A percentile compares a stretch with the other conserved stretches of the same genome.
These are phyloP conservation scores for Phytopythium ostracodes DNA, from an alignment of 352 stramenopile species.

Conservation along the genomic window DNA sequence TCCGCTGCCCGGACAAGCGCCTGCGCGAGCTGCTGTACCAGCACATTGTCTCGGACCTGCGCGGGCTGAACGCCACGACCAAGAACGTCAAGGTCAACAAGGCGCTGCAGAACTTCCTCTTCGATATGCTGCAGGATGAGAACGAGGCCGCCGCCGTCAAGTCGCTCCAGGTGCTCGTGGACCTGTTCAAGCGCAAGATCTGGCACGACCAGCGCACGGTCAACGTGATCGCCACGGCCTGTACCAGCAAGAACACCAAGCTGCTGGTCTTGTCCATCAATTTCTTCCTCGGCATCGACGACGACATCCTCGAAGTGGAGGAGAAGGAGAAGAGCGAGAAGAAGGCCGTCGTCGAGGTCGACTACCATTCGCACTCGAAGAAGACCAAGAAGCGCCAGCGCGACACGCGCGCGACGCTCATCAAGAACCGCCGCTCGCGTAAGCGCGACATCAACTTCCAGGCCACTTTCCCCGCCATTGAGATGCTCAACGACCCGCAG, in stretches of 20 bases:
- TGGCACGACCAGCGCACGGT: conserved; percentile 97
- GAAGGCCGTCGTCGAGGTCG: conserved; percentile 78
- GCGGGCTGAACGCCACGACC: conserved; percentile 76
- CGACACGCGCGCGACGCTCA: conserved; percentile 82
- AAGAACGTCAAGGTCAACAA: conserved; percentile 97
- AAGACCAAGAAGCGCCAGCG: conserved; percentile 93
- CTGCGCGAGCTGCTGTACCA: conserved; percentile 93
- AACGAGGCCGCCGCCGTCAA: conserved; percentile 84
- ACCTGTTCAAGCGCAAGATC: conserved; percentile 96
- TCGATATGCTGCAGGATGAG: conserved; percentile 91
- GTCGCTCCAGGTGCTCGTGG: conserved; percentile 90
- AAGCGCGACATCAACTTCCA: conserved; percentile 74
- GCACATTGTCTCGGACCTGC: conserved; percentile 96
- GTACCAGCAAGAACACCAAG: conserved; percentile 82
- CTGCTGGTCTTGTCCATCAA: conserved; percentile 90
- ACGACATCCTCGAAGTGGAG: conserved; percentile 96
- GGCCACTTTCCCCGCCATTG: conserved; percentile 95
- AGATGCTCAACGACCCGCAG: conserved; percentile 97
- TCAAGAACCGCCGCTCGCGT: conserved; percentile 88
- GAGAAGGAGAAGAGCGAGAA: conserved; percentile 89
- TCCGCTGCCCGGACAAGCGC: conserved; percentile 95
- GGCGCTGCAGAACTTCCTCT: conserved; percentile 94
- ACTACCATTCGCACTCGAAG: conserved; percentile 95
- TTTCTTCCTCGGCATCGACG: conserved; percentile 99
- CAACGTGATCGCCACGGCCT: conserved; percentile 95